phyloP scores from a whole-genome alignment of 2,329 filamentous ascomycete genomes.

The Venturia pyrina region DNA sequence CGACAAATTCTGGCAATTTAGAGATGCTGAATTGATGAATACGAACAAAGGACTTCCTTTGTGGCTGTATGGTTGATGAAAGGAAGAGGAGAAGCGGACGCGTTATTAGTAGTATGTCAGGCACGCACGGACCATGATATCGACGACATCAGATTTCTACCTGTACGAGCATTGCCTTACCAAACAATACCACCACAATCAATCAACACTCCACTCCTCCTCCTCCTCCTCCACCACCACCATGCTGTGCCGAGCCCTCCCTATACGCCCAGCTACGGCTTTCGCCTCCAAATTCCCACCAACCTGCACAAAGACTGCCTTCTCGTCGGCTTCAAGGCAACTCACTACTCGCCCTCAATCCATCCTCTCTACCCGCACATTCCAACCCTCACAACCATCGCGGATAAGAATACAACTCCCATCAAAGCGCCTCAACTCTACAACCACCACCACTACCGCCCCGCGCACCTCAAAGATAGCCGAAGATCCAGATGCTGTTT shows the following conservation, averaged over 20 bases:
- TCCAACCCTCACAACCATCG: not conserved
- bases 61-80: too few species aligned
- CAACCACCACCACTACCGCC: not conserved
- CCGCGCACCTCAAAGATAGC: not conserved
- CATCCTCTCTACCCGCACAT: not conserved
- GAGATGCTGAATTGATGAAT: not conserved
- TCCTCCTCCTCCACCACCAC: not conserved
- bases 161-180: not conserved
- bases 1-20: too few species aligned
- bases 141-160: not conserved
- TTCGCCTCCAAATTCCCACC: not conserved
- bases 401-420: not conserved
- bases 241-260: slow-evolving; percentile 6
- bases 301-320: not conserved
- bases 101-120: too few species aligned
- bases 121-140: not conserved
- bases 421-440: not conserved
- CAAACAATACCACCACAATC: slow-evolving; percentile 11
- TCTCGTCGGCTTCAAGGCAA: slow-evolving; percentile 1
- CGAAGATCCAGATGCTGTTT: slow-evolving; percentile 13
- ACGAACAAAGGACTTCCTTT: too few species aligned
- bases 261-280: not conserved
- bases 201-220: not conserved
- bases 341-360: not conserved
- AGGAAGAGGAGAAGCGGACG: too few species aligned